Conservation (phyloP, 192 early-diverging fungal species). For the Linnemannia zychae region DNA sequence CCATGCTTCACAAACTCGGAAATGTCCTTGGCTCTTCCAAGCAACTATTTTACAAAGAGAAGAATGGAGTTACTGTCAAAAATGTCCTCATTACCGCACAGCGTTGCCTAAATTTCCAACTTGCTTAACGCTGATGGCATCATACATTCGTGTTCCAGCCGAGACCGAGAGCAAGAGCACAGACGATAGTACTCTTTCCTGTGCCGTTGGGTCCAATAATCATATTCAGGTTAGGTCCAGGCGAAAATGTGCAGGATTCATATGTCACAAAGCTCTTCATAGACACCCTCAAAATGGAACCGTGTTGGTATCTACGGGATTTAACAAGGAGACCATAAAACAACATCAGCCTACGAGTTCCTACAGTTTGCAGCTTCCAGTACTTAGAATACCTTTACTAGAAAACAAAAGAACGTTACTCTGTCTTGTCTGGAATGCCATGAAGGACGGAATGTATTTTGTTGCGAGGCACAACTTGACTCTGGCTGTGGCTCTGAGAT, state of each 20-base stretch:
- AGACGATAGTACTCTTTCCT: slow-evolving; percentile 96
- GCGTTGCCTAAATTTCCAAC: no score
- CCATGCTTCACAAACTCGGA: slow-evolving; percentile 96
- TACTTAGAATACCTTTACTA: no score
- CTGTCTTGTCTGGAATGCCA: slow-evolving; percentile 28
- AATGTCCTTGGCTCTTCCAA: slow-evolving; percentile 91
- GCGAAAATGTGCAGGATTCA: slow-evolving; percentile 82
- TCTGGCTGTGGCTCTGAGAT: slow-evolving; percentile 2
- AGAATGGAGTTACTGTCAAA: not conserved
- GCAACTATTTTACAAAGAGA: slow-evolving; percentile 58
- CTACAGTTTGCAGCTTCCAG: no score
- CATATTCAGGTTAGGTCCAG: slow-evolving; percentile 98
- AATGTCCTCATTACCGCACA: not conserved
- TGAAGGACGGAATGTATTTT: slow-evolving; percentile 10
- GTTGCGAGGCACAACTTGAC: slow-evolving; percentile 11
- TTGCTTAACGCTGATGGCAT: not conserved
- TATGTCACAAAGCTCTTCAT: slow-evolving; percentile 98
- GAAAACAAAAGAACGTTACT: slow-evolving; percentile 20
- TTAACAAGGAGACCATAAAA: not conserved
- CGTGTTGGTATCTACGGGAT: slow-evolving; percentile 67
- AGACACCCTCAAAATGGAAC: slow-evolving; percentile 80
- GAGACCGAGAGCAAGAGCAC: slow-evolving; percentile 95
- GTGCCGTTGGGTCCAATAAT: slow-evolving; percentile 97
- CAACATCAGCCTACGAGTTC: not conserved
- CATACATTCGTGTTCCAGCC: slow-evolving; percentile 76